Evolutionary conservation across 208 protist genomes (phyloP).

Genomic region (Strigomonas oncopelti): DNA sequence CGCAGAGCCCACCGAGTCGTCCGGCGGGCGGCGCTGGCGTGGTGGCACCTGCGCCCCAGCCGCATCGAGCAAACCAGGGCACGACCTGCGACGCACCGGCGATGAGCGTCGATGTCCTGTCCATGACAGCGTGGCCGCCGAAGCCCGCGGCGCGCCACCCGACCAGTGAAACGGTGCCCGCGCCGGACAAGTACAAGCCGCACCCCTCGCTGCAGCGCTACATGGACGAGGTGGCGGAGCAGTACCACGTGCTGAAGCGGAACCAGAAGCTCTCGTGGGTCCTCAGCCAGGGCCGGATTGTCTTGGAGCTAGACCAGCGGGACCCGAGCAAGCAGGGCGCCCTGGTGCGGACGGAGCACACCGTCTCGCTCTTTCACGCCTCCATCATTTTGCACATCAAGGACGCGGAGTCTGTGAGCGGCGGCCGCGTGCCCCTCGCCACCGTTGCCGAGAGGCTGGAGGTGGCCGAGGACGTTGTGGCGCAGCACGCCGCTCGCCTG

Average conservation of each 20-base stretch:
- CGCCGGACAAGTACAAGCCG: conserved; percentile 42
- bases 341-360: conserved; percentile 34
- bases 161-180: conserved; percentile 3
- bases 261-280: conserved; percentile 74
- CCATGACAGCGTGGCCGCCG: conserved; percentile 67
- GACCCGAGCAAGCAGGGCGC: conserved; percentile 27
- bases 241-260: conserved; percentile 56
- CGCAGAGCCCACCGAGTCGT: not conserved
- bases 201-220: conserved; percentile 51
- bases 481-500: conserved; percentile 25
- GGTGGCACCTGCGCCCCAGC: too few relatives aligned
- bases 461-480: conserved; percentile 22
- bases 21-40: too few relatives aligned
- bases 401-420: conserved; percentile 23
- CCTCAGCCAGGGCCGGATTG: conserved; percentile 56
- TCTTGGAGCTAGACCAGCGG: conserved; percentile 51
- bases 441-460: conserved; percentile 21
- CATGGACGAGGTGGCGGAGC: conserved; percentile 51
- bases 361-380: conserved; percentile 67
- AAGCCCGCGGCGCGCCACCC: conserved; percentile 14
- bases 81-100: conserved; percentile 1
- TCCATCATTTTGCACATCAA: conserved; percentile 66
- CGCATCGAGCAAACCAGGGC: too few relatives aligned
- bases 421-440: conserved; percentile 11
- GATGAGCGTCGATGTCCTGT: conserved; percentile 67